These are phyloP conservation scores for Penicillium tannophilum DNA, from an alignment of 495 filamentous ascomycete genomes.

Conservation along the genomic window DNA sequence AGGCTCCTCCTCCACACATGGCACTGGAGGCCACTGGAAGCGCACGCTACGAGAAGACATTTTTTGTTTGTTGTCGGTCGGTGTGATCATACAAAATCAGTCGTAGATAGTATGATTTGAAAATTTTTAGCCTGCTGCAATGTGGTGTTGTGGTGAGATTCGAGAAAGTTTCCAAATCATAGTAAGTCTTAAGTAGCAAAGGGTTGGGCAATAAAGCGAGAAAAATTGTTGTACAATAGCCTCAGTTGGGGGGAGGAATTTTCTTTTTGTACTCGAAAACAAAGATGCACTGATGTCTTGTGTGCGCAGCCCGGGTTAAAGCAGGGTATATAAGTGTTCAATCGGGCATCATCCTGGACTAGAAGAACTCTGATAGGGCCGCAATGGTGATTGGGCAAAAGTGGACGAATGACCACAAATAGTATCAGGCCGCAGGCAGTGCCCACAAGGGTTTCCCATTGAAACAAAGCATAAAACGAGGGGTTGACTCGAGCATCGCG, in stretches of 20 bases:
- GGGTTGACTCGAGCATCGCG: neutral
- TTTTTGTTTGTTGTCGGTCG: constrained; percentile 7
- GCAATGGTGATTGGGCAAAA: constrained; percentile 25
- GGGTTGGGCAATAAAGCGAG: constrained; percentile 16
- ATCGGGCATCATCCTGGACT: constrained; percentile 32
- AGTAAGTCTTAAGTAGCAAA: constrained; percentile 22
- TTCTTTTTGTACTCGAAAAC: constrained; percentile 15
- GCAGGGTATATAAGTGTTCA: constrained; percentile 29
- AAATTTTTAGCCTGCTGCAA: constrained; percentile 26
- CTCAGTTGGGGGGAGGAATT: constrained; percentile 9
- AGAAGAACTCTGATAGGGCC: constrained; percentile 27
- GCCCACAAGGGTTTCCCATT: constrained; percentile 9
- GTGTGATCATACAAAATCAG: constrained; percentile 17
- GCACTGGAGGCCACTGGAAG: constrained; percentile 42
- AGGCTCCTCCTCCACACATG: constrained; percentile 49
- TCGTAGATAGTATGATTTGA: constrained; percentile 9
- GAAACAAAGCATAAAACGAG: neutral
- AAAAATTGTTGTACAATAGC: constrained; percentile 12
- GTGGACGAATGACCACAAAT: constrained; percentile 23
- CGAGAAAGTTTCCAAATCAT: constrained; percentile 23
- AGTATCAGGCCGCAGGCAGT: constrained; percentile 27
- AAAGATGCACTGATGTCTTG: constrained; percentile 19
- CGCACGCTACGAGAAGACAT: constrained; percentile 35
- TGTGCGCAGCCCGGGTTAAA: constrained; percentile 17
- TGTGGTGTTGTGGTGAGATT: constrained; percentile 18